Base-by-base conservation (phyloP, 2,329 filamentous ascomycete species). In the Rhynchosporium graminicola region DNA sequence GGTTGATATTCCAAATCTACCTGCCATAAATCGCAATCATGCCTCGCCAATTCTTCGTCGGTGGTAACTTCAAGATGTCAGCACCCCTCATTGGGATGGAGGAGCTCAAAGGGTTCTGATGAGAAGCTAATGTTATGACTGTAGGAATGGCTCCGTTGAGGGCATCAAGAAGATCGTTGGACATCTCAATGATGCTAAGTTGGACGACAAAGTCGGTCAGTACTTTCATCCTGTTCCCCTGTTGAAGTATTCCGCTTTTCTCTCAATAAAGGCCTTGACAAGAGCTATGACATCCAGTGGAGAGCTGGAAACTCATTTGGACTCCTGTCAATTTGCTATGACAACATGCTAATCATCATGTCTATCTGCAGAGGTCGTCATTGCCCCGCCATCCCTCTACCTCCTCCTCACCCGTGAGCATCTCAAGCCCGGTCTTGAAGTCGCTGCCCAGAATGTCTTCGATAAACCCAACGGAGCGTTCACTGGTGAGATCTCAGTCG, bases 11-110 rank as follows among this genome's bases (percentile, higher is more conserved):
- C 13, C 13, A 48, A 20, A 8, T 42, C 6, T 1, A 4, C 38
- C 52, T 57, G 58, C 28, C 31, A 64, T 12, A 62, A 63, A 65
- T 64, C 62, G 67, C 65, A 71, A 75, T 67, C 72, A 97, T 96
- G 92, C 85, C 88, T 85, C 92, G 92, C 83, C 90, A 92, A 83
- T 97, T 96, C 85, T 96, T 97, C 79, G 91, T 97, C 79, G 93
- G 93, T 79, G 93, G 93, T 77, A 99, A 99, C 89, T 98, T 98
- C 84, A 98, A 99, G 86, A 98, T 98, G 93, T 96, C 82, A 76
- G 84, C 78, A 43, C 51, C 63, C 38, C 66, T 64, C 51, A 33
- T 48, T 60, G 59, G 26, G 60, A 29, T 52, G 55, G 50, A 46
- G 26, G 38, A 43, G 57, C 59, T 63, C 46, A 36, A 60, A n/a